These are phyloP conservation scores for Blastobotrys proliferans DNA, from an alignment of 1,139 yeast species.

Conservation along the genomic window DNA sequence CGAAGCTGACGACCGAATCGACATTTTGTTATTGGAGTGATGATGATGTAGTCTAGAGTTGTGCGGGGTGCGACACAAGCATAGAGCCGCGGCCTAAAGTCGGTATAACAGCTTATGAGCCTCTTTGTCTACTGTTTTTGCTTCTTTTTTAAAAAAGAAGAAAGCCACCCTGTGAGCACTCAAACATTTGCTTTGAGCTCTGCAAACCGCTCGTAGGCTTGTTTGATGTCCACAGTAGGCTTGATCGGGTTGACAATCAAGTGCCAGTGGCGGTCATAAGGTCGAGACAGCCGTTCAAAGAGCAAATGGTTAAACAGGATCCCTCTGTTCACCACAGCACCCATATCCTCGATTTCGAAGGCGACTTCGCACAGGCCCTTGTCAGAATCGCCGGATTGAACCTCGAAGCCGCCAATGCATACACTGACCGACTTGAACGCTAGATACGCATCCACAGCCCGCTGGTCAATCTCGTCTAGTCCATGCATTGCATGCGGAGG, in stretches of 20 bases:
- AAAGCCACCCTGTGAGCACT: too few relatives aligned
- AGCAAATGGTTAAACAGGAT: slow-evolving; percentile 57
- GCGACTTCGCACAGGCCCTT: slow-evolving; percentile 37
- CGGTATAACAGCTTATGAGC: too few relatives aligned
- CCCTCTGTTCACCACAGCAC: slow-evolving; percentile 52
- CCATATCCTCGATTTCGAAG: slow-evolving; percentile 57
- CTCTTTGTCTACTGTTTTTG: too few relatives aligned
- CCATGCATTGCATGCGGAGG: slow-evolving; percentile 35
- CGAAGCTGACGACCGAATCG: slow-evolving; percentile 28
- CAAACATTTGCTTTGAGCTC: not conserved
- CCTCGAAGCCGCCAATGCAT: slow-evolving; percentile 49
- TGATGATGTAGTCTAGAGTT: slow-evolving; percentile 1
- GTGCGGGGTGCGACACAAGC: too few relatives aligned
- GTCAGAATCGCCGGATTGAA: slow-evolving; percentile 17
- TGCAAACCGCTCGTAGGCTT: slow-evolving; percentile 9
- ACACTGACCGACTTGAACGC: slow-evolving; percentile 49
- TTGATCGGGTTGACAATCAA: slow-evolving; percentile 1
- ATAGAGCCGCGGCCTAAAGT: not conserved
- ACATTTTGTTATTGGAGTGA: not conserved
- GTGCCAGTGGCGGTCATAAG: not conserved
- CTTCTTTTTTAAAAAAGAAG: too few relatives aligned
- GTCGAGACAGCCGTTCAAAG: slow-evolving; percentile 32
- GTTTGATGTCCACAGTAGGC: slow-evolving; percentile 7
- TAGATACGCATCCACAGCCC: slow-evolving; percentile 59
- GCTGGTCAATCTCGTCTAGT: slow-evolving; percentile 43